These are phyloP conservation scores for Alternaria novae-zelandiae DNA, from an alignment of 2,329 filamentous ascomycete species.

Conservation along the genomic window DNA sequence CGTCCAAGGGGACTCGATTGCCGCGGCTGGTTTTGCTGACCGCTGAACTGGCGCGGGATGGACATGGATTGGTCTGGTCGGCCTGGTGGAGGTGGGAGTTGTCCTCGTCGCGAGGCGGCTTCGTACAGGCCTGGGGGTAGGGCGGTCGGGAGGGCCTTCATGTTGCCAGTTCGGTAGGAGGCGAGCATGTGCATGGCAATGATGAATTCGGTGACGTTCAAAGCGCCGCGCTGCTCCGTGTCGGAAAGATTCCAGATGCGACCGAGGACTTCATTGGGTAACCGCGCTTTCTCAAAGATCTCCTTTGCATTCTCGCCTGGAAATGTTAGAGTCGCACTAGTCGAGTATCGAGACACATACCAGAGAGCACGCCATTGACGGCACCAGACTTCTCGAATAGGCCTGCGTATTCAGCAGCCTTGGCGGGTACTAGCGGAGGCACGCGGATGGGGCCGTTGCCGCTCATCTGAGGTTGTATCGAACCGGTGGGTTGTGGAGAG, in stretches of 20 bases:
- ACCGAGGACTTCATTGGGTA: slow-evolving; percentile 90
- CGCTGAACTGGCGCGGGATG: slow-evolving; percentile 84
- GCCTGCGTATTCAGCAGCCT: slow-evolving; percentile 85
- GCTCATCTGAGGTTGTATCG: slow-evolving; percentile 48
- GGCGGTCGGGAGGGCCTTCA: slow-evolving; percentile 79
- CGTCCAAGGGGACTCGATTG: slow-evolving; percentile 67
- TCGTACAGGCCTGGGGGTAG: slow-evolving; percentile 89
- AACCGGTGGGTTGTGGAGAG: slow-evolving; percentile 46
- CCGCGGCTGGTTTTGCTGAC: slow-evolving; percentile 57
- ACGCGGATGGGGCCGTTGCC: slow-evolving; percentile 75
- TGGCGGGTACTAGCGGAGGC: slow-evolving; percentile 84
- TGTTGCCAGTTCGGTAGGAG: slow-evolving; percentile 82
- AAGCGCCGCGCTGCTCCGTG: slow-evolving; percentile 85
- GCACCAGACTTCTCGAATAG: slow-evolving; percentile 90
- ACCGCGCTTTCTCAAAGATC: slow-evolving; percentile 91
- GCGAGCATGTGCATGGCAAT: slow-evolving; percentile 98
- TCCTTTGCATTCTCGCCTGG: slow-evolving; percentile 83
- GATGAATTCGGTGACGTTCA: slow-evolving; percentile 90
- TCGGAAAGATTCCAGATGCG: slow-evolving; percentile 96
- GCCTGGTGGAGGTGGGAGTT: slow-evolving; percentile 50
- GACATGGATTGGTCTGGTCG: slow-evolving; percentile 61
- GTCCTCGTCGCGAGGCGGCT: slow-evolving; percentile 72
- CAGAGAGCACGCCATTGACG: slow-evolving; percentile 76
- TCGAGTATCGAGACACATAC: slow-evolving; percentile 40
- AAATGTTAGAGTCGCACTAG: slow-evolving; percentile 2